Conservation (phyloP, 2,329 filamentous ascomycete species). For the Venturia oleaginea region DNA sequence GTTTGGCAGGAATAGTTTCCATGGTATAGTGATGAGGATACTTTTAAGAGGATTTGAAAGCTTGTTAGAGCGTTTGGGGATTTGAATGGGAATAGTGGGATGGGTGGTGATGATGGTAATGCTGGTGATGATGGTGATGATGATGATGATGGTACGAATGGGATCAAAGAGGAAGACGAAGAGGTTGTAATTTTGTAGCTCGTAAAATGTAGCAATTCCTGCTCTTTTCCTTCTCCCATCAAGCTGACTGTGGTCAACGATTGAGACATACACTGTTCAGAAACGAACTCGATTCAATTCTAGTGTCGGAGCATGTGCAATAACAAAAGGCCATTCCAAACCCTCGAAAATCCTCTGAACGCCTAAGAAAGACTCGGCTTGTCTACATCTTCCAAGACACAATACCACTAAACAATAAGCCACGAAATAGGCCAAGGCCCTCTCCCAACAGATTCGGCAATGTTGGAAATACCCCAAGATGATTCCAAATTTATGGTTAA, state of each 20-base stretch:
- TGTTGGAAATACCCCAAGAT: not conserved
- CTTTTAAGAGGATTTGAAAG: not conserved
- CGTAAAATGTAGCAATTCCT: not conserved
- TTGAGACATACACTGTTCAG: not conserved
- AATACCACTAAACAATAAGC: not conserved
- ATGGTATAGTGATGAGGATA: not conserved
- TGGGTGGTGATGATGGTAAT: not conserved
- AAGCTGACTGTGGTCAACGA: not conserved
- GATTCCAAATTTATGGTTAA: not conserved
- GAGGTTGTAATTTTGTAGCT: not conserved
- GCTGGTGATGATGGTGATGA: not conserved
- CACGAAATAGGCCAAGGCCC: not conserved
- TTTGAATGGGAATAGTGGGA: not conserved
- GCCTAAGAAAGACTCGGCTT: not conserved
- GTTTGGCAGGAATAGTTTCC: not conserved
- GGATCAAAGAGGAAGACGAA: not conserved
- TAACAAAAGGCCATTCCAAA: not conserved
- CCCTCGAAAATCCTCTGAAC: not conserved
- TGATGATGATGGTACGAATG: not conserved
- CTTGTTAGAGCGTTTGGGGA: not conserved
- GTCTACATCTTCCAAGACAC: not conserved
- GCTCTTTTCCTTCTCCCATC: not conserved
- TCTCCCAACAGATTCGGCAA: not conserved
- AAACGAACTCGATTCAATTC: not conserved
- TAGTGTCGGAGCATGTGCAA: not conserved